phyloP scores from a whole-genome alignment of 768 basidiomycete species.

The Pleurotus citrinopileatus region DNA sequence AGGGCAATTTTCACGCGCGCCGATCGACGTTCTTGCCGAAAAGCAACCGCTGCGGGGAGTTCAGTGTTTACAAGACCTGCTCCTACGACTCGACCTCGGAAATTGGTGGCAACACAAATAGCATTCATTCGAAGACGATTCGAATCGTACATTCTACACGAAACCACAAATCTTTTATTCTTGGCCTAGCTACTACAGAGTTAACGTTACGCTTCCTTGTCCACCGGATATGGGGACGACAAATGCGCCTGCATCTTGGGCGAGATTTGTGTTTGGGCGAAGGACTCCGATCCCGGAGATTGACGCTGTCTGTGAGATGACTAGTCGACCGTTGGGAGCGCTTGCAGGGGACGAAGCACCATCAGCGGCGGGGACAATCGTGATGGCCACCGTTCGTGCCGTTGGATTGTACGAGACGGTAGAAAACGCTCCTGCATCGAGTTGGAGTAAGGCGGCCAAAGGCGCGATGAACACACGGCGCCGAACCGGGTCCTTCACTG shows the following conservation, averaged over 20 bases:
- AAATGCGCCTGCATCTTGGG: slow-evolving; percentile 44
- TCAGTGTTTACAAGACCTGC: slow-evolving; percentile 51
- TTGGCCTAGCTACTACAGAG: neutral
- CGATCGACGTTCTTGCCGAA: slow-evolving; percentile 3
- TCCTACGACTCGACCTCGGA: slow-evolving; percentile 49
- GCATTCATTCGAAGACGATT: neutral
- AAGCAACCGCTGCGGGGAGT: slow-evolving; percentile 44
- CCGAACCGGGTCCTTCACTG: slow-evolving; percentile 44
- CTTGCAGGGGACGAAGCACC: slow-evolving; percentile 38
- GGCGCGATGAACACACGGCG: slow-evolving; percentile 52
- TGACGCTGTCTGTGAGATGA: slow-evolving; percentile 40
- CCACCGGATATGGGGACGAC: slow-evolving; percentile 41
- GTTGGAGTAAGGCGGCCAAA: slow-evolving; percentile 39
- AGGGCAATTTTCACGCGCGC: slow-evolving; percentile 19
- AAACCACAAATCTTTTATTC: neutral
- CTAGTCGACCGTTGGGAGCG: slow-evolving; percentile 42
- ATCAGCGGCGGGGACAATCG: slow-evolving; percentile 36
- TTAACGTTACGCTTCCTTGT: slow-evolving; percentile 31
- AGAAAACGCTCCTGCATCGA: slow-evolving; percentile 54
- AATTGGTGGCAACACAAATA: slow-evolving; percentile 50
- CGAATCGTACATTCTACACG: slow-evolving; percentile 3
- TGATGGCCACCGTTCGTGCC: slow-evolving; percentile 34
- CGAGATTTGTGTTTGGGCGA: slow-evolving; percentile 34
- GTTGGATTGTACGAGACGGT: slow-evolving; percentile 37
- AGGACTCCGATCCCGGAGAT: slow-evolving; percentile 36